These are phyloP conservation scores for Pulveroboletus sp. DNA, from an alignment of 768 basidiomycete genomes.

Conservation along the genomic window DNA sequence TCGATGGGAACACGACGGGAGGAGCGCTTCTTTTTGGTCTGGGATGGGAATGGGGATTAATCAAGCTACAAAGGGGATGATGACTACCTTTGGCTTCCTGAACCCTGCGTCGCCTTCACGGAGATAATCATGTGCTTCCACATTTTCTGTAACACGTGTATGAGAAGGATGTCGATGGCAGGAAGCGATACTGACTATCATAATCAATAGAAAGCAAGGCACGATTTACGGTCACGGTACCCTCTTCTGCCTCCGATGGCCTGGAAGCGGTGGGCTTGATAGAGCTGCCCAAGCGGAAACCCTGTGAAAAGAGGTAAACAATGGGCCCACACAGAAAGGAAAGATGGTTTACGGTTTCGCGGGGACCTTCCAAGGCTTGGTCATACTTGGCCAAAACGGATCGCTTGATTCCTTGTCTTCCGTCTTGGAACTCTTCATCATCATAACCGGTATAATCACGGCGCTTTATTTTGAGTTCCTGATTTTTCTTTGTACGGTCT, in stretches of 20 bases:
- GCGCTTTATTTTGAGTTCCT: slow-evolving; percentile 84
- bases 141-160: slow-evolving; percentile 56
- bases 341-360: slow-evolving; percentile 53
- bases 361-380: slow-evolving; percentile 68
- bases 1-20: slow-evolving; percentile 52
- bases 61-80: neutral
- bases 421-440: slow-evolving; percentile 87
- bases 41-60: neutral
- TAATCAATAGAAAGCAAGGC: slow-evolving; percentile 85
- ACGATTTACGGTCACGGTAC: slow-evolving; percentile 66
- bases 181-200: slow-evolving; percentile 56
- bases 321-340: slow-evolving; percentile 1
- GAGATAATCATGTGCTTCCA: slow-evolving; percentile 82
- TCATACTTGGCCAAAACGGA: slow-evolving; percentile 92
- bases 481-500: slow-evolving; percentile 73
- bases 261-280: slow-evolving; percentile 35
- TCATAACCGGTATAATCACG: slow-evolving; percentile 94
- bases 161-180: slow-evolving; percentile 12
- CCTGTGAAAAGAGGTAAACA: slow-evolving; percentile 41
- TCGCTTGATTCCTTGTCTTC: slow-evolving; percentile 73
- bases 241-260: slow-evolving; percentile 45
- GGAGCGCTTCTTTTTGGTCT: slow-evolving; percentile 93
- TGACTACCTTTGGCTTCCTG: slow-evolving; percentile 83
- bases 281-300: slow-evolving; percentile 80
- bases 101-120: slow-evolving; percentile 91